These are phyloP conservation scores for Musa beccarii DNA, from an alignment of 176 grass and related monocot species.

Conservation along the genomic window DNA sequence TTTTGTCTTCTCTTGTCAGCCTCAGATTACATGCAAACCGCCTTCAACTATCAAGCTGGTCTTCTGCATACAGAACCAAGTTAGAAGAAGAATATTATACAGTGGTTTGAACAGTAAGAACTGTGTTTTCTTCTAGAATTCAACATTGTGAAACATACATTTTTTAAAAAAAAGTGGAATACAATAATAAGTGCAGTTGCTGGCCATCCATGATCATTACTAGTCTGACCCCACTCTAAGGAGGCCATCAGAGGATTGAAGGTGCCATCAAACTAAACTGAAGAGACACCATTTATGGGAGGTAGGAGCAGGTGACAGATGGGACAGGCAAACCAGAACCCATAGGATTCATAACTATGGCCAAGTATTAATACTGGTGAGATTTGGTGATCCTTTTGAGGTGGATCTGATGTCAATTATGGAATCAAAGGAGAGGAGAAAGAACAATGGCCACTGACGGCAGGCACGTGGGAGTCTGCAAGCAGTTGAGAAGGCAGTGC, in stretches of 20 bases:
- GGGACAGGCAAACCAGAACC: conserved; percentile 3
- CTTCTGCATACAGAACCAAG: no score
- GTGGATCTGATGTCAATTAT: conserved; percentile 12
- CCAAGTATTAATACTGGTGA: background rate
- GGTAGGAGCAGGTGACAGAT: conserved; percentile 6
- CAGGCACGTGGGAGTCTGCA: background rate
- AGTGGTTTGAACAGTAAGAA: no score
- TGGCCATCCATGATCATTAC: background rate
- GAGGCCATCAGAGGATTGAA: background rate
- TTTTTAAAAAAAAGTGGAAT: background rate
- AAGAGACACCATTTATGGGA: conserved; percentile 4
- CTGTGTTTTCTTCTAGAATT: background rate
- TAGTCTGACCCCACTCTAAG: background rate
- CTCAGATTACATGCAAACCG: no score
- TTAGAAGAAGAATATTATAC: no score
- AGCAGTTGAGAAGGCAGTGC: background rate
- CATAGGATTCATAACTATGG: conserved; percentile 4
- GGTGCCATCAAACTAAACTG: background rate
- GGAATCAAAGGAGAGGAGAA: background rate
- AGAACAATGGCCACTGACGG: conserved; percentile 1
- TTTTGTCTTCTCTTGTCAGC: no score
- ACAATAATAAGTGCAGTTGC: background rate
- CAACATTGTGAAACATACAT: background rate
- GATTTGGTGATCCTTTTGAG: conserved; percentile 16
- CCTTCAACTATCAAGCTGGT: no score